Percentiles rank a stretch among this genome's conserved stretches.
phyloP scores from a whole-genome alignment of 768 basidiomycete species.

The Termitomyces sp. region DNA sequence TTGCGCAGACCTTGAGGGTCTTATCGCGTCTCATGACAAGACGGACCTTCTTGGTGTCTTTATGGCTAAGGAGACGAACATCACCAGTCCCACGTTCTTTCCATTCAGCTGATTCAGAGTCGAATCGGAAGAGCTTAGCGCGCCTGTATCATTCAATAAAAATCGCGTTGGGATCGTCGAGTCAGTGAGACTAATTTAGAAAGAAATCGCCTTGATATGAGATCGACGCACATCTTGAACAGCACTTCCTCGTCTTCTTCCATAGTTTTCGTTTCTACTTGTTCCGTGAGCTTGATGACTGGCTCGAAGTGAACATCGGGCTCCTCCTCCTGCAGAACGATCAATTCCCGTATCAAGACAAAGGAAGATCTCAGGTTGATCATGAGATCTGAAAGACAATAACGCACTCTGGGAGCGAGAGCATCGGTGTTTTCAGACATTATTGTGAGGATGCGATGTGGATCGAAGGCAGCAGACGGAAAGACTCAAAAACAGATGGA shows the following conservation, averaged over 20 bases:
- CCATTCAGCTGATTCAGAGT: conserved; percentile 76
- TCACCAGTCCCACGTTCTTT: conserved; percentile 98
- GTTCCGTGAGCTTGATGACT: conserved; percentile 92
- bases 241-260: conserved; percentile 91
- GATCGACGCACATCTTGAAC: conserved; percentile 86
- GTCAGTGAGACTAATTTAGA: conserved; percentile 23
- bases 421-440: conserved; percentile 61
- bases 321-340: conserved; percentile 60
- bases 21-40: conserved; percentile 99
- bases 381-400: conserved; percentile 9
- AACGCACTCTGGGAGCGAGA: conserved; percentile 66
- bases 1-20: conserved; percentile 99
- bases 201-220: conserved; percentile 30
- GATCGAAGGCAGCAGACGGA: conserved; percentile 16
- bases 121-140: conserved; percentile 97
- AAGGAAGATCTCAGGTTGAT: conserved; percentile 9
- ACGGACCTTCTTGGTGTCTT: conserved; percentile 84
- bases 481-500: conserved; percentile 5
- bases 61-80: conserved; percentile 87
- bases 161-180: conserved; percentile 10
- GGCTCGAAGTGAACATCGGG: conserved; percentile 91
- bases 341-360: conserved; percentile 10
- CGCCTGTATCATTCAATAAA: conserved; percentile 52
- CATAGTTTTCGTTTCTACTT: conserved; percentile 89
- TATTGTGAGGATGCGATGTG: conserved; percentile 23